Percentiles rank a stretch among this genome's conserved stretches.
phyloP scores from a whole-genome alignment of 495 filamentous ascomycete genomes.

The Penicillium canescens region DNA sequence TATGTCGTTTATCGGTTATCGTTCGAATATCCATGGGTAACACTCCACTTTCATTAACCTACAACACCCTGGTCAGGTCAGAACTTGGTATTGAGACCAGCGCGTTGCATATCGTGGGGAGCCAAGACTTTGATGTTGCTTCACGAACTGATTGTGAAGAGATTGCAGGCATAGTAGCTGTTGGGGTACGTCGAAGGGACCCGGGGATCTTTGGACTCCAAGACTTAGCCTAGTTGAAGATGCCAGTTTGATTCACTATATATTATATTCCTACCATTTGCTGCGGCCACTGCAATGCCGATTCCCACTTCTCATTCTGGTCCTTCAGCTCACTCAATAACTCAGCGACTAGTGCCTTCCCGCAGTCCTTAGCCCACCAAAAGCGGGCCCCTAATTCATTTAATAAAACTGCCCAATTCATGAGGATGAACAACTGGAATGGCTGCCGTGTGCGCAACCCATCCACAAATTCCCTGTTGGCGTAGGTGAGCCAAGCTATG shows the following conservation, averaged over 20 bases:
- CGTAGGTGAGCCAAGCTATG: constrained; percentile 5
- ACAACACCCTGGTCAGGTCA: neutral
- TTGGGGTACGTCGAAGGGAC: neutral
- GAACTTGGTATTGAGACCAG: neutral
- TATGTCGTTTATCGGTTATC: neutral
- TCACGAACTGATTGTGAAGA: neutral
- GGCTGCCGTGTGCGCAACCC: neutral
- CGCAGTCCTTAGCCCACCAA: constrained; percentile 8
- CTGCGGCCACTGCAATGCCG: neutral
- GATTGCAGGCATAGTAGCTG: neutral
- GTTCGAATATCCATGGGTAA: neutral
- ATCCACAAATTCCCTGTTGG: constrained; percentile 5
- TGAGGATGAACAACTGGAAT: constrained; percentile 4
- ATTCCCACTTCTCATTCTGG: neutral
- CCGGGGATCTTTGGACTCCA: neutral
- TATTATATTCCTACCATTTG: neutral
- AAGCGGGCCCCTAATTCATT: neutral
- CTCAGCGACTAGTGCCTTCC: constrained; percentile 4
- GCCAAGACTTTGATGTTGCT: neutral
- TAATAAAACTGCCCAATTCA: constrained; percentile 5
- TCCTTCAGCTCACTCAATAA: neutral
- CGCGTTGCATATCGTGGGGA: neutral
- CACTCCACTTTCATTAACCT: neutral
- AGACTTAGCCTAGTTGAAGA: neutral
- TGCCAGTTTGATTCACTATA: neutral